Conservation (phyloP, 176 grass and related monocot genomes). For the Triticum timopheevii region DNA sequence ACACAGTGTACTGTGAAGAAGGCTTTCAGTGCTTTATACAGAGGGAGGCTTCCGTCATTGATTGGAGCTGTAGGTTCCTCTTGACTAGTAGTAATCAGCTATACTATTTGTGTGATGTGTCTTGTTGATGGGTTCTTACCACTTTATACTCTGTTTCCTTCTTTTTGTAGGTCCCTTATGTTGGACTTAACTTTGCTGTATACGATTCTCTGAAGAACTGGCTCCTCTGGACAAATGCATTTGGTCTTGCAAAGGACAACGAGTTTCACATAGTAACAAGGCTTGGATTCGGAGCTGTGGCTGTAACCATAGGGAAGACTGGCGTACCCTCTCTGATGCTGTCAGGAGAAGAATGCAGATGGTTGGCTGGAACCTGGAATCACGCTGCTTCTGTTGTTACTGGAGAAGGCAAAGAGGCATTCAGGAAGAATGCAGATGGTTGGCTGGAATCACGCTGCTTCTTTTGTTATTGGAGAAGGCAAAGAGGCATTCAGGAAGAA, state of each 20-base stretch:
- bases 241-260: conserved; percentile 55
- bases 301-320: conserved; percentile 95
- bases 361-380: too few relatives aligned
- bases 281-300: conserved; percentile 79
- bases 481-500: conserved; percentile 66
- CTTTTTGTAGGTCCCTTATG: conserved; percentile 74
- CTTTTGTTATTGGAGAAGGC: conserved; percentile 63
- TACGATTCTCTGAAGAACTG: conserved; percentile 93
- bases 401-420: too few relatives aligned
- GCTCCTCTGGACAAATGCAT: conserved; percentile 54
- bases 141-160: conserved; percentile 13
- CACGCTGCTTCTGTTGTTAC: too few relatives aligned
- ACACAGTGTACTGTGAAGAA: conserved; percentile 93
- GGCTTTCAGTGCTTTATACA: conserved; percentile 95
- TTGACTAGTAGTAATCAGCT: not conserved
- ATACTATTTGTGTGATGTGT: not conserved
- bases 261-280: conserved; percentile 66
- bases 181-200: conserved; percentile 92
- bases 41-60: conserved; percentile 95
- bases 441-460: conserved; percentile 86
- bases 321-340: conserved; percentile 92
- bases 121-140: not conserved
- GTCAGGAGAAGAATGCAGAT: conserved; percentile 37
- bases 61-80: conserved; percentile 89
- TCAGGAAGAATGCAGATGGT: conserved; percentile 91